A percentile compares a stretch with the other conserved stretches of the same genome.
These are phyloP conservation scores for Aspergillus taichungensis DNA, from an alignment of 495 filamentous ascomycete genomes.

Conservation along the genomic window DNA sequence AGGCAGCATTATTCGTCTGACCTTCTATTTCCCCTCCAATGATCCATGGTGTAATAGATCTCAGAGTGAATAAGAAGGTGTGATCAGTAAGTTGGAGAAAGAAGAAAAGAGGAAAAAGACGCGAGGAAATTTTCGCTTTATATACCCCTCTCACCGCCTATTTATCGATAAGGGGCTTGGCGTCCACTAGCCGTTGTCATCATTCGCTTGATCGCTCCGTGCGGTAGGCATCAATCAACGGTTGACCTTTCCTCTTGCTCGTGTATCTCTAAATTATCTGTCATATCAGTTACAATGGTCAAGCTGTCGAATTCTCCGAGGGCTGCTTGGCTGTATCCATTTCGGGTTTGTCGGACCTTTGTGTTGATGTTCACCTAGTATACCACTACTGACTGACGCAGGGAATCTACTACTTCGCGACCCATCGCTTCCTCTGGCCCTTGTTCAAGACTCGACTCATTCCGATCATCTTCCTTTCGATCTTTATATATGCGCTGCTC, in stretches of 20 bases:
- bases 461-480: slow-evolving; percentile 48
- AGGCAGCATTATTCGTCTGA: slow-evolving; percentile 38
- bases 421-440: slow-evolving; percentile 55
- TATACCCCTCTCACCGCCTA: slow-evolving; percentile 12
- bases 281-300: slow-evolving; percentile 9
- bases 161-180: slow-evolving; percentile 38
- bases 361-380: neutral
- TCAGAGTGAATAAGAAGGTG: slow-evolving; percentile 42
- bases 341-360: slow-evolving; percentile 32
- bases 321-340: slow-evolving; percentile 48
- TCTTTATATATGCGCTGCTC: slow-evolving; percentile 51
- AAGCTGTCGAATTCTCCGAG: slow-evolving; percentile 19
- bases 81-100: slow-evolving; percentile 31
- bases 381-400: slow-evolving; percentile 10
- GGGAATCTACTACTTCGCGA: slow-evolving; percentile 53
- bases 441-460: slow-evolving; percentile 50
- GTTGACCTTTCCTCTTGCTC: slow-evolving; percentile 1
- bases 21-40: slow-evolving; percentile 44
- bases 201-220: neutral
- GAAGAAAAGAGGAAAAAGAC: slow-evolving; percentile 25
- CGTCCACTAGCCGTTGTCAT: slow-evolving; percentile 6
- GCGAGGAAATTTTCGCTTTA: slow-evolving; percentile 20
- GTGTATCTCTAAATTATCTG: neutral
- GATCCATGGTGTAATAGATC: slow-evolving; percentile 32
- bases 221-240: slow-evolving; percentile 8